Conservation (phyloP, 345 rosid genomes). For the Camelina sativa region DNA sequence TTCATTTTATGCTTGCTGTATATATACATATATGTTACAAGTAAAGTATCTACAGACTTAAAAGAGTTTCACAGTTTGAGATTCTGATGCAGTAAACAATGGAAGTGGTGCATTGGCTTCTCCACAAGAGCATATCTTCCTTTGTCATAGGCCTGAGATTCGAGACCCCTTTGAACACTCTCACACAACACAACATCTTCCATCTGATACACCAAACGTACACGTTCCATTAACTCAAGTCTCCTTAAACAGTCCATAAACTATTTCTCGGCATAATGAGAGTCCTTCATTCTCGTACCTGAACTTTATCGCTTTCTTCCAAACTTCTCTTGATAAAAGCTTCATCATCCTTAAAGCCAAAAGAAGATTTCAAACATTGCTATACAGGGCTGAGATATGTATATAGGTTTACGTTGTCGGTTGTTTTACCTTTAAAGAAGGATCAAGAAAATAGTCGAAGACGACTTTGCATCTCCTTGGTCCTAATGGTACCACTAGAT, state of each 20-base stretch:
- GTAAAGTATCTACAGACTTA: not conserved
- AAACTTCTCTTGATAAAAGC: conserved; percentile 67
- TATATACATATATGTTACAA: not conserved
- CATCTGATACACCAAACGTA: conserved; percentile 57
- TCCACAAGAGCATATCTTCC: conserved; percentile 86
- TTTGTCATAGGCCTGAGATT: conserved; percentile 66
- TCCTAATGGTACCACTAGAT: conserved; percentile 78
- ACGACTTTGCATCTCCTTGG: conserved; percentile 75
- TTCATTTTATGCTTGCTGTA: not conserved
- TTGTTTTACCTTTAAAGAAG: conserved; percentile 57
- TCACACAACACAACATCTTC: conserved; percentile 79
- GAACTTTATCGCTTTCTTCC: conserved; percentile 74
- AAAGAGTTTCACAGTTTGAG: conserved; percentile 39
- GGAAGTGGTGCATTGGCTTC: conserved; percentile 79
- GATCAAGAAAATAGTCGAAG: conserved; percentile 86
- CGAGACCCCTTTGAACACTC: conserved; percentile 76
- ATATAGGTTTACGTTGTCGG: not conserved
- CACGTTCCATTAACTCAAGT: conserved; percentile 38
- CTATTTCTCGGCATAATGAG: not conserved
- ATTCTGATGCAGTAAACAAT: conserved; percentile 55
- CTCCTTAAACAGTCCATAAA: not conserved
- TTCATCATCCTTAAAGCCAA: conserved; percentile 59
- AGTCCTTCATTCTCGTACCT: conserved; percentile 48
- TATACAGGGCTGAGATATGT: not conserved
- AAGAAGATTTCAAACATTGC: not conserved